These are phyloP conservation scores for Thielaviopsis populi DNA, from an alignment of 2,329 filamentous ascomycete species.

Conservation along the genomic window DNA sequence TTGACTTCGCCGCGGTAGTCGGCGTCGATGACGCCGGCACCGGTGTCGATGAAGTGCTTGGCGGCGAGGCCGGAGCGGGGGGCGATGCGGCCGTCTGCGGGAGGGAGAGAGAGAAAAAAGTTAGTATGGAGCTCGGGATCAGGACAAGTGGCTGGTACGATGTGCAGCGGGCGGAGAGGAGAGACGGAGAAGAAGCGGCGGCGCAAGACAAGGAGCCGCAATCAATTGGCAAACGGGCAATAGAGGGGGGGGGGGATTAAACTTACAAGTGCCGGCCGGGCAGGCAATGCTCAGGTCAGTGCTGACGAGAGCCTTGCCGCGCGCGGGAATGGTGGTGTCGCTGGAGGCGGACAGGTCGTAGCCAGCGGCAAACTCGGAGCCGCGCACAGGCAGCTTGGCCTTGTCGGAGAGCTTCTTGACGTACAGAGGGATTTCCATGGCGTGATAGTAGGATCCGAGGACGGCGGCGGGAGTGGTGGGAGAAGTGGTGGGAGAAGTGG, in stretches of 20 bases:
- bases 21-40: constrained; percentile 92
- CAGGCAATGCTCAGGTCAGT: constrained; percentile 87
- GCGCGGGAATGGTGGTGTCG: constrained; percentile 59
- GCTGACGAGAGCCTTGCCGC: constrained; percentile 73
- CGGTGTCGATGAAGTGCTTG: constrained; percentile 93
- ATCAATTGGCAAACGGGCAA: too few relatives aligned
- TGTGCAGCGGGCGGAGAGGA: neutral
- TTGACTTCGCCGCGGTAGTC: constrained; percentile 93
- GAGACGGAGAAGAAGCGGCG: too few relatives aligned
- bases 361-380: constrained; percentile 77
- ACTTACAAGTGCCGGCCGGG: constrained; percentile 74
- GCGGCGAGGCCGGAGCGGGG: constrained; percentile 80
- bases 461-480: neutral
- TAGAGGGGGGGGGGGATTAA: neutral
- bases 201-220: too few relatives aligned
- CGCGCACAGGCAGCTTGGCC: constrained; percentile 72
- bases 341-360: constrained; percentile 82
- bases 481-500: neutral
- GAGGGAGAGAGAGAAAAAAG: neutral
- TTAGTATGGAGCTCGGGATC: neutral
- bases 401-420: constrained; percentile 77
- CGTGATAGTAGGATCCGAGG: neutral
- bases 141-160: neutral
- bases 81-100: constrained; percentile 68
- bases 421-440: constrained; percentile 40